phyloP scores from a whole-genome alignment of 2,329 filamentous ascomycete species.

The Aureobasidium sp. region DNA sequence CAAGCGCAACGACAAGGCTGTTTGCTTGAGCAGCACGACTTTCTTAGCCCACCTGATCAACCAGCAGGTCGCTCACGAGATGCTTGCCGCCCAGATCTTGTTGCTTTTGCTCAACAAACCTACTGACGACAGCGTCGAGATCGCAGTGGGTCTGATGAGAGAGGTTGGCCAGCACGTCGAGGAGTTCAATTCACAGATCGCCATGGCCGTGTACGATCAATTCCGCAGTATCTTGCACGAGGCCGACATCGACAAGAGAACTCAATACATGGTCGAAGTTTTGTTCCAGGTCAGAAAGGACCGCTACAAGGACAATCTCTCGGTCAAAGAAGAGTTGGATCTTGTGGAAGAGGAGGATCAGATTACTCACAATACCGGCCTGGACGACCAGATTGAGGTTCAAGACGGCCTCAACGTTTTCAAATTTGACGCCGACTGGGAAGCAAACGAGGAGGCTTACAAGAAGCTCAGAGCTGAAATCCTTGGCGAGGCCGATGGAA shows the following conservation, averaged over 20 bases:
- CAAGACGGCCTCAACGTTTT: constrained; percentile 91
- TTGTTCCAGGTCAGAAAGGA: constrained; percentile 95
- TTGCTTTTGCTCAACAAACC: constrained; percentile 90
- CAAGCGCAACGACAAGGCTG: constrained; percentile 92
- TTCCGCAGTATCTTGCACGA: constrained; percentile 94
- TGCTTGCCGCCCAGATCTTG: constrained; percentile 85
- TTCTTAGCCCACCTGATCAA: constrained; percentile 96
- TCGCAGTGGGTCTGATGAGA: constrained; percentile 85
- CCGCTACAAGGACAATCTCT: constrained; percentile 89
- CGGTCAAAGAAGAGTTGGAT: constrained; percentile 86
- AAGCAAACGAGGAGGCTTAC: constrained; percentile 86
- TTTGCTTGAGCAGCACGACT: constrained; percentile 85
- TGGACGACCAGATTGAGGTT: constrained; percentile 78
- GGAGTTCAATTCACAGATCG: constrained; percentile 86
- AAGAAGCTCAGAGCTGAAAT: constrained; percentile 89
- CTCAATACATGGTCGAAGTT: constrained; percentile 99
- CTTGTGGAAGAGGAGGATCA: constrained; percentile 97
- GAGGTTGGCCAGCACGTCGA: constrained; percentile 93
- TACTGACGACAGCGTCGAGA: constrained; percentile 95
- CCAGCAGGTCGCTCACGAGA: constrained; percentile 90
- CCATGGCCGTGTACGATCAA: constrained; percentile 87
- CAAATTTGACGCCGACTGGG: constrained; percentile 85
- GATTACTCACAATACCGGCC: constrained; percentile 77
- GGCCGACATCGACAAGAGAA: constrained; percentile 91
- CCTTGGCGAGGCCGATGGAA: constrained; percentile 70